Conservation (phyloP, 2,329 filamentous ascomycete genomes). For the Ilyonectria robusta region DNA sequence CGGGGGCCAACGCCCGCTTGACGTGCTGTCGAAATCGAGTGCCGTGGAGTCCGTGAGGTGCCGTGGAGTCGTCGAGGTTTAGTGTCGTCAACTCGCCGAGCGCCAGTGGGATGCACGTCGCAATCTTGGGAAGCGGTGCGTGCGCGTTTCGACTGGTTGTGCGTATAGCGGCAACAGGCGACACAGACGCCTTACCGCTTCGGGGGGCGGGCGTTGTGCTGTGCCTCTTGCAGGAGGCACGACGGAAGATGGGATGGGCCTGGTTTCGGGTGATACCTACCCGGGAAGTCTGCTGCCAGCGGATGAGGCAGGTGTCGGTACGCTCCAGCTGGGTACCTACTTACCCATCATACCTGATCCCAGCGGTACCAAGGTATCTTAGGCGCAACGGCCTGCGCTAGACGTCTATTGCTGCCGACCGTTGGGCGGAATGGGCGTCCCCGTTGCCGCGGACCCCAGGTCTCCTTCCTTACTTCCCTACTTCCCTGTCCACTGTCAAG, state of each 20-base stretch:
- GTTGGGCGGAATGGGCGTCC: slow-evolving; percentile 20
- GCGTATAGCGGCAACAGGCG: slow-evolving; percentile 30
- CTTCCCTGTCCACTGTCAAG: slow-evolving; percentile 15
- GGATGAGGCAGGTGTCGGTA: slow-evolving; percentile 1
- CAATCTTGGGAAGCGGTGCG: slow-evolving; percentile 38
- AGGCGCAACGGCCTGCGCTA: slow-evolving; percentile 19
- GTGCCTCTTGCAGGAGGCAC: slow-evolving; percentile 23
- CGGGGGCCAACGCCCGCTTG: slow-evolving; percentile 40
- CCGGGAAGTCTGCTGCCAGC: slow-evolving; percentile 6
- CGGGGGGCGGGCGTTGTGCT: slow-evolving; percentile 32
- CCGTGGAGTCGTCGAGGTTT: slow-evolving; percentile 34
- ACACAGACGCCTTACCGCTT: slow-evolving; percentile 48
- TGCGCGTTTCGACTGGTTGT: slow-evolving; percentile 38
- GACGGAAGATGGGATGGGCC: slow-evolving; percentile 17
- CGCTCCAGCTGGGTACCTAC: not conserved
- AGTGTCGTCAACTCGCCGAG: slow-evolving; percentile 17
- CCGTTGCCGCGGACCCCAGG: slow-evolving; percentile 23
- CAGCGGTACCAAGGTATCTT: slow-evolving; percentile 3
- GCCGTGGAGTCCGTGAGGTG: slow-evolving; percentile 39
- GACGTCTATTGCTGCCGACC: slow-evolving; percentile 24
- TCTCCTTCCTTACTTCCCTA: slow-evolving; percentile 10
- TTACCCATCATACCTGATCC: not conserved
- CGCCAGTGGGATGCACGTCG: slow-evolving; percentile 24
- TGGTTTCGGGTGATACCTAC: slow-evolving; percentile 6
- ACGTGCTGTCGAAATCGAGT: slow-evolving; percentile 41